Base-by-base conservation (phyloP, 148 eudicot genomes). In the Chenopodium album region DNA sequence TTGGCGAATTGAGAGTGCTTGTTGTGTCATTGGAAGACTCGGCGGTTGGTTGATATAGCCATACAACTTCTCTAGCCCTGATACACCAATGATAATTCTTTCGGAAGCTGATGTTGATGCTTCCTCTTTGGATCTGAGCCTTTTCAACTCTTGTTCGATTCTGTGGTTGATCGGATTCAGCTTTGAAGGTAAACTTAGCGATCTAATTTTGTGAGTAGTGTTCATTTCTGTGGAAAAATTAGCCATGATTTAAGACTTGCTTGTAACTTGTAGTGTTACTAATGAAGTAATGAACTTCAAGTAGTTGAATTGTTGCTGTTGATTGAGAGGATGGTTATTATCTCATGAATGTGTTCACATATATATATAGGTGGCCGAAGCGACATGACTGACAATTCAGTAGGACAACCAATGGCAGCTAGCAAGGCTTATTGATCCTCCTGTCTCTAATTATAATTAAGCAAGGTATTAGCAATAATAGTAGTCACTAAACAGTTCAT, bases 21-120 rank as follows among this genome's bases (percentile, higher is more conserved):
- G 88, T 74, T 85, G 86, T 26, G 90, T 88, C 31, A 73, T 31
- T 31, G 92, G 88, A 73, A 88, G 87, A 78, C 71, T 78, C 44
- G 86, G 76, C 41, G 82, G 84, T 13, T 85, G 83, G 71, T 87
- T 87, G 41, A 85, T 54, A 34, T 87, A 86, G 7, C 79, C 73
- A 75, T 90, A 88, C 79, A 90, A 67, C 31, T 82, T 78, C 3
- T 65, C 81, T 4, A 88, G 59, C 16, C 84, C 86, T 3, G 71
- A 78, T 23, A 90, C 71, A 71, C 89, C 89, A 75, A 81, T 88
- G 81, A 76, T 64, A 74, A 90, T 78, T 19, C 75, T 73, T 59
- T 88, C 90, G 14, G 87, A 69, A 0, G 73, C 60, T 75, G 85
- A 81, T 19, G 80, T 64, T 17, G 90, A 76, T 13, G 85, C 31